Conservation (phyloP, 139 green algal genomes). For the Nannochloris sp. region DNA sequence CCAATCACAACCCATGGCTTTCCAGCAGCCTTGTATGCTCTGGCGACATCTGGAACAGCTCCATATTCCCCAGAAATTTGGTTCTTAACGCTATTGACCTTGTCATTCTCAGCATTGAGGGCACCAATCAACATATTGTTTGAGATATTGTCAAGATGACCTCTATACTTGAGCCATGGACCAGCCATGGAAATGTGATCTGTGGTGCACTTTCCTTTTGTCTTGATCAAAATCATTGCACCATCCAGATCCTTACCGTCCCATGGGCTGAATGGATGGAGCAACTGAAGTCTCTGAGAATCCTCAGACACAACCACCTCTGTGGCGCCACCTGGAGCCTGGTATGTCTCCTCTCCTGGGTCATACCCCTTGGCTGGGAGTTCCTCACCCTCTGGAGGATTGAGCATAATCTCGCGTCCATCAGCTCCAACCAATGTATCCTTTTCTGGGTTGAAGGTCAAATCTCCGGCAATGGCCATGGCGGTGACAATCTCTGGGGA, state of each 20-base stretch:
- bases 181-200: slow-evolving; percentile 97
- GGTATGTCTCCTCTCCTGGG: slow-evolving; percentile 57
- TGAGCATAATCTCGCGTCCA: slow-evolving; percentile 76
- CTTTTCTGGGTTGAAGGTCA: slow-evolving; percentile 95
- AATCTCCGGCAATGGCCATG: slow-evolving; percentile 76
- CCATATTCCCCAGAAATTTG: slow-evolving; percentile 50
- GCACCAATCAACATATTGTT: slow-evolving; percentile 98
- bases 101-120: slow-evolving; percentile 81
- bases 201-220: slow-evolving; percentile 95
- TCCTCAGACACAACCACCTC: slow-evolving; percentile 59
- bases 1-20: slow-evolving; percentile 62
- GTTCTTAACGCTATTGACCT: slow-evolving; percentile 69
- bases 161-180: slow-evolving; percentile 94
- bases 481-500: slow-evolving; percentile 85
- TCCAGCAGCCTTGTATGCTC: slow-evolving; percentile 77
- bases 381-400: slow-evolving; percentile 74
- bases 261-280: slow-evolving; percentile 76
- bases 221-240: slow-evolving; percentile 50
- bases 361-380: slow-evolving; percentile 77
- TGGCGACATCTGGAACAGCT: slow-evolving; percentile 52
- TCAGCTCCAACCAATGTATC: slow-evolving; percentile 59
- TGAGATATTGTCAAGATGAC: slow-evolving; percentile 95
- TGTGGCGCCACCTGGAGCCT: slow-evolving; percentile 37
- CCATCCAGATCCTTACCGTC: slow-evolving; percentile 59
- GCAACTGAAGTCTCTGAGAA: slow-evolving; percentile 80